A percentile compares a stretch with the other conserved stretches of the same genome.
These are phyloP conservation scores for Umbelopsis vinacea DNA, from an alignment of 192 early-diverging fungal species.

Conservation along the genomic window DNA sequence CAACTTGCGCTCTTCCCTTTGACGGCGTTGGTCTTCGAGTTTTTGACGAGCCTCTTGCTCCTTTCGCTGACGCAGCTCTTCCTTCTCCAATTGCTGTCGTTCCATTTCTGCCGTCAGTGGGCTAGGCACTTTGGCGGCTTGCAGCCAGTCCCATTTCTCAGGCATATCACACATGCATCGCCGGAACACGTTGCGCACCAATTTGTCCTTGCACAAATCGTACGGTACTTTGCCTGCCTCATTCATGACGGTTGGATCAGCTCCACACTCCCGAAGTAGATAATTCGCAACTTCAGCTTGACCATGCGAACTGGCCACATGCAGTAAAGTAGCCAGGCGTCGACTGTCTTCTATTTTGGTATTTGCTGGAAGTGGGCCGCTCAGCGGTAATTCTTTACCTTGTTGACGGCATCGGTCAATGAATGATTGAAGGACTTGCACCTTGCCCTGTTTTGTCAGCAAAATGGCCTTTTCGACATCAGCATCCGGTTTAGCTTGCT, in stretches of 20 bases:
- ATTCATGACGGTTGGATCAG: slow-evolving; percentile 69
- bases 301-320: slow-evolving; percentile 70
- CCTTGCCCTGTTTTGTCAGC: slow-evolving; percentile 65
- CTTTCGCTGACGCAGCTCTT: slow-evolving; percentile 66
- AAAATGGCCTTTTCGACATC: slow-evolving; percentile 58
- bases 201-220: slow-evolving; percentile 72
- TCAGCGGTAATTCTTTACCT: slow-evolving; percentile 47
- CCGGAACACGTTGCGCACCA: slow-evolving; percentile 74
- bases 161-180: slow-evolving; percentile 64
- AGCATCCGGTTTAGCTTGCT: slow-evolving; percentile 32
- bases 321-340: slow-evolving; percentile 67
- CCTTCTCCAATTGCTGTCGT: slow-evolving; percentile 58
- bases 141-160: slow-evolving; percentile 69
- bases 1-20: slow-evolving; percentile 40
- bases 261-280: slow-evolving; percentile 69
- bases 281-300: slow-evolving; percentile 60
- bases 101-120: slow-evolving; percentile 77
- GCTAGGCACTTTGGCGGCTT: slow-evolving; percentile 68
- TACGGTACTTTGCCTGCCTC: slow-evolving; percentile 59
- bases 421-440: slow-evolving; percentile 54
- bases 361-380: slow-evolving; percentile 29
- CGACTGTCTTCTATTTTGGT: slow-evolving; percentile 47
- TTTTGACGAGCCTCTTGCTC: slow-evolving; percentile 63
- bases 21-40: slow-evolving; percentile 47
- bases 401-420: slow-evolving; percentile 50